Percentiles rank a stretch among this genome's conserved stretches.
Evolutionary conservation across 2,329 filamentous ascomycete genomes (phyloP).

Genomic region (Diaporthe batatas): DNA sequence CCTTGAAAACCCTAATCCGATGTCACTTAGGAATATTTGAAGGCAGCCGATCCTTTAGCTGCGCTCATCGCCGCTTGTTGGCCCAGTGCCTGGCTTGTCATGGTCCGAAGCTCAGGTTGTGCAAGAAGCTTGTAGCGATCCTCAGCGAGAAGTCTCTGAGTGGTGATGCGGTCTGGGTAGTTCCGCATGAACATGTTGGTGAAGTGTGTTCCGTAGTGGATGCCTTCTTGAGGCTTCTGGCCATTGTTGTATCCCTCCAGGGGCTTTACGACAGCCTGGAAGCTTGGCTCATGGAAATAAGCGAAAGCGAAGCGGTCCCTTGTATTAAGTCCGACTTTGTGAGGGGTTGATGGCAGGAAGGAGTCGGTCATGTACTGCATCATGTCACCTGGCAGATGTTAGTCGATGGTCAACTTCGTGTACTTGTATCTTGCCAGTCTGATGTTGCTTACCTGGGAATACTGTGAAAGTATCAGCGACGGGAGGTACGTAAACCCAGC

Average conservation of each 20-base stretch:
- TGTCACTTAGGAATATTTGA: not conserved
- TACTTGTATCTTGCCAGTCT: not conserved
- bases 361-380: constrained; percentile 64
- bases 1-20: not conserved
- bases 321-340: constrained; percentile 65
- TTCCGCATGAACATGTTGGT: constrained; percentile 65
- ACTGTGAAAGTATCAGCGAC: constrained; percentile 60
- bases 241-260: constrained; percentile 54
- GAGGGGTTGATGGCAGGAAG: constrained; percentile 60
- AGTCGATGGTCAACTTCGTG: not conserved
- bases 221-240: constrained; percentile 52
- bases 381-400: constrained; percentile 58
- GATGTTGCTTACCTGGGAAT: constrained; percentile 56
- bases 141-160: constrained; percentile 53
- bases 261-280: constrained; percentile 59
- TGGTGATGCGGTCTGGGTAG: constrained; percentile 62
- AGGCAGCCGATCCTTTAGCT: not conserved
- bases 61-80: constrained; percentile 30
- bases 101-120: constrained; percentile 47
- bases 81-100: constrained; percentile 37
- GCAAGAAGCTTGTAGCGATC: constrained; percentile 48
- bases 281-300: constrained; percentile 66
- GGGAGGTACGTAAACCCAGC: constrained; percentile 63
- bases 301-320: constrained; percentile 62
- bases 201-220: constrained; percentile 66